A percentile compares a stretch with the other conserved stretches of the same genome.
Conservation (phyloP, 805 yeast species). For the Yamadazyma phyllophila region DNA sequence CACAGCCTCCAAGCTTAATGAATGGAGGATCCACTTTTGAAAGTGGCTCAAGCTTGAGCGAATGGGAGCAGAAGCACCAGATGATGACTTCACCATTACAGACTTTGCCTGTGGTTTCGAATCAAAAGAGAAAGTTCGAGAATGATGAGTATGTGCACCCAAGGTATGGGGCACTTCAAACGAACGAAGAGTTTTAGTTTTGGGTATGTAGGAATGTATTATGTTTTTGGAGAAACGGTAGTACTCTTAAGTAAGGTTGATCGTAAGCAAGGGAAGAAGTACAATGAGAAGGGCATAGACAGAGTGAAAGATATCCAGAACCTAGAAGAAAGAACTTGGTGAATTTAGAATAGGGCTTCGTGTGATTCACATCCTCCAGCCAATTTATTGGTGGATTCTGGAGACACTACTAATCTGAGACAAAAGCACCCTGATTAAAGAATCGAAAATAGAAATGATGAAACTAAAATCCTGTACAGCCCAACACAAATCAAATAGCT, state of each 20-base stretch:
- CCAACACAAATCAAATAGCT: too few relatives aligned
- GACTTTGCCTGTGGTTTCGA: neutral
- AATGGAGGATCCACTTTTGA: constrained; percentile 44
- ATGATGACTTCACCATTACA: neutral
- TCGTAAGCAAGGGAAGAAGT: too few relatives aligned
- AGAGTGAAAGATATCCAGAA: too few relatives aligned
- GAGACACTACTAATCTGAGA: too few relatives aligned
- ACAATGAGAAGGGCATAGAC: too few relatives aligned
- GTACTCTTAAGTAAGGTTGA: neutral
- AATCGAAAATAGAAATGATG: too few relatives aligned
- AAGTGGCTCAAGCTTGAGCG: constrained; percentile 17
- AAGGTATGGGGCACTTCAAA: constrained; percentile 43
- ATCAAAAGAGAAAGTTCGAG: constrained; percentile 8
- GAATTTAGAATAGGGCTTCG: too few relatives aligned
- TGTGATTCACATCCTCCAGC: too few relatives aligned
- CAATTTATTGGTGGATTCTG: too few relatives aligned
- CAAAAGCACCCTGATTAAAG: too few relatives aligned
- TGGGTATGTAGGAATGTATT: neutral
- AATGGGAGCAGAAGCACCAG: constrained; percentile 1
- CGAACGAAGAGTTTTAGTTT: constrained; percentile 47
- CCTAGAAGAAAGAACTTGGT: too few relatives aligned
- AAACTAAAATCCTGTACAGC: too few relatives aligned
- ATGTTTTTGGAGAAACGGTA: neutral
- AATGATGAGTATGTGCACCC: constrained; percentile 8
- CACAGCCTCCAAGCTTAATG: constrained; percentile 45